A percentile compares a stretch with the other conserved stretches of the same genome.
phyloP scores from a whole-genome alignment of 1,284 basidiomycete species.

The Salmacisia buchloeana region DNA sequence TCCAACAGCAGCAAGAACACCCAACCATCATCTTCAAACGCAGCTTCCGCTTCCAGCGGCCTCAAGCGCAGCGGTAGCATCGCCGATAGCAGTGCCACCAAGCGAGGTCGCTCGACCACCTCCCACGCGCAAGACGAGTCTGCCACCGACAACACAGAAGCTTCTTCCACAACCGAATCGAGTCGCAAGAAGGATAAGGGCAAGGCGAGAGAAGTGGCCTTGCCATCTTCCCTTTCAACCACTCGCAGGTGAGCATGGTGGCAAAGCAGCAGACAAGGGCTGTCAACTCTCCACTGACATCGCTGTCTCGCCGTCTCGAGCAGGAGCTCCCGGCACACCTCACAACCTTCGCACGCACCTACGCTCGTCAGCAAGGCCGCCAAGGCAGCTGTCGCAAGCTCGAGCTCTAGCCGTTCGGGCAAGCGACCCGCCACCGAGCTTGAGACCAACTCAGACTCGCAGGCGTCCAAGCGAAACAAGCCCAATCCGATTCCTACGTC shows the following conservation, averaged over 20 bases:
- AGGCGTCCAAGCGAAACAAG: neutral
- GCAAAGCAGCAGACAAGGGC: neutral
- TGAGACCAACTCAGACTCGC: neutral
- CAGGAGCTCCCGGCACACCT: neutral
- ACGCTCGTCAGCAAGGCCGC: constrained; percentile 5
- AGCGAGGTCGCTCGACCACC: no score
- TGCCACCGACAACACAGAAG: no score
- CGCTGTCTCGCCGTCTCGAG: no score
- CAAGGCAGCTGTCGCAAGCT: neutral
- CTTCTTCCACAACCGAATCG: no score
- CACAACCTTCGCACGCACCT: neutral
- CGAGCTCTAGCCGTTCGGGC: neutral
- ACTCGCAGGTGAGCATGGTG: neutral
- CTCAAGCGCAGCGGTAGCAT: no score
- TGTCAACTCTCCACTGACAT: no score
- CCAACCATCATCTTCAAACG: neutral
- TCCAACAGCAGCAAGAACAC: neutral
- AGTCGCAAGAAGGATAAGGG: no score
- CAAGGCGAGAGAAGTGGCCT: no score
- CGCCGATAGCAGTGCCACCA: no score
- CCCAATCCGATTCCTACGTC: neutral
- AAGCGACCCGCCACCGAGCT: neutral
- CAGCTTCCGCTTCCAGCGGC: neutral
- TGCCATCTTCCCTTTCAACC: neutral
- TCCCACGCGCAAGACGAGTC: no score